phyloP scores from a whole-genome alignment of 1,139 yeast genomes.

The Yamadazyma epiphylla region DNA sequence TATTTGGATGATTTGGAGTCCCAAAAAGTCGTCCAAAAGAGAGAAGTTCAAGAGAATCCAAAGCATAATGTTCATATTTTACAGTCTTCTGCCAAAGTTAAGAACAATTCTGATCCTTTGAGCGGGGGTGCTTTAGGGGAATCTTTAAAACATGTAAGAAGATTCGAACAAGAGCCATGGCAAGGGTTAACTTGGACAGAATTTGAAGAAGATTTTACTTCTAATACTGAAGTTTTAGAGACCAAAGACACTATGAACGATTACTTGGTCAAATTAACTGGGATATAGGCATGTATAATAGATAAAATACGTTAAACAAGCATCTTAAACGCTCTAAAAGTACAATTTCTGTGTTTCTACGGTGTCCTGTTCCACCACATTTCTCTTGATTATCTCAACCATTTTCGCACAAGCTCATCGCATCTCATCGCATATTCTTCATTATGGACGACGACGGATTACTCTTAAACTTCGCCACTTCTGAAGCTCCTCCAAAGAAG shows the following conservation, averaged over 20 bases:
- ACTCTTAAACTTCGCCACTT: constrained; percentile 56
- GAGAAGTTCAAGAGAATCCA: constrained; percentile 24
- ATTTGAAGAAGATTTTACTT: background rate
- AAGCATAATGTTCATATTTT: constrained; percentile 37
- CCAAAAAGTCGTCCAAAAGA: constrained; percentile 22
- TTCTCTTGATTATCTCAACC: too few relatives aligned
- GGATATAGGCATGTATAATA: too few relatives aligned
- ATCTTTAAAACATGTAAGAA: constrained; percentile 68
- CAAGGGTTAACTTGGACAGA: constrained; percentile 41
- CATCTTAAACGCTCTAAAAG: too few relatives aligned
- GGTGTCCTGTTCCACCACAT: too few relatives aligned
- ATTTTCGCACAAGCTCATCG: too few relatives aligned
- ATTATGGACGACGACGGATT: constrained; percentile 56
- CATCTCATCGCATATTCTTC: background rate
- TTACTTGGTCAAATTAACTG: constrained; percentile 3
- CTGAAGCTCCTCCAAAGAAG: constrained; percentile 9
- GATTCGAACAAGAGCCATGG: constrained; percentile 73
- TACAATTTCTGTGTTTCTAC: too few relatives aligned
- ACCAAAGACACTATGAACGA: constrained; percentile 5
- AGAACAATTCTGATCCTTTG: constrained; percentile 66
- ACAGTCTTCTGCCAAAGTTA: constrained; percentile 37
- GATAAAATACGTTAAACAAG: too few relatives aligned
- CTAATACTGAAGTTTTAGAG: background rate
- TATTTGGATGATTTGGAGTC: constrained; percentile 60
- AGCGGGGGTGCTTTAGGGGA: constrained; percentile 67